Evolutionary conservation across 495 filamentous ascomycete genomes (phyloP).

Genomic region (Neurospora tetraspora): DNA sequence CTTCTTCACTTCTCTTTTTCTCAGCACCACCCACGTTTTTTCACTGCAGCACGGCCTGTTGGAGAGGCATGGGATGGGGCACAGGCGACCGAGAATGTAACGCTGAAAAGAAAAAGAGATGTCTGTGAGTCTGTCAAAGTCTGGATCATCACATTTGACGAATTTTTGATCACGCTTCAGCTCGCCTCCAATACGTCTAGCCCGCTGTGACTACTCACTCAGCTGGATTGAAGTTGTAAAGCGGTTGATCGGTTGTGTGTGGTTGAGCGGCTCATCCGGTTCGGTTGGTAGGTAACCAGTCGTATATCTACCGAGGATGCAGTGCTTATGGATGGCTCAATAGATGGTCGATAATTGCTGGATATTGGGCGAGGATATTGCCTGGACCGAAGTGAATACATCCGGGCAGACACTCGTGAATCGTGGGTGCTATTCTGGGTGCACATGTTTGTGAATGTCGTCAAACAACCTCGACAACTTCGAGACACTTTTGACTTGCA

Average conservation of each 20-base stretch:
- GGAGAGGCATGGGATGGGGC: background rate
- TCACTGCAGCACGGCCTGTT: background rate
- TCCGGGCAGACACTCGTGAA: background rate
- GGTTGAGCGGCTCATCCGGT: background rate
- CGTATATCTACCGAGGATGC: background rate
- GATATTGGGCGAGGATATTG: background rate
- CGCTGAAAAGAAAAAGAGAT: background rate
- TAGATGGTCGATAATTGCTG: background rate
- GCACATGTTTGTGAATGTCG: background rate
- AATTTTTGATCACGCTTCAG: background rate
- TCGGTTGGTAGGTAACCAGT: background rate
- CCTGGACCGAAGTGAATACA: background rate
- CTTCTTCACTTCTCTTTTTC: background rate
- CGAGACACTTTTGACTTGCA: background rate
- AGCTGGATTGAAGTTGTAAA: background rate
- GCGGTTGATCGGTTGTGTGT: background rate
- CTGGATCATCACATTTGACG: background rate
- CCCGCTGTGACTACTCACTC: background rate
- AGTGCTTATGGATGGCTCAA: background rate
- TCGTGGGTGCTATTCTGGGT: background rate
- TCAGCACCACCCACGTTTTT: background rate
- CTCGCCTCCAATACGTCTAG: background rate
- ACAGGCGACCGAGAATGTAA: background rate
- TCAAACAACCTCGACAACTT: background rate
- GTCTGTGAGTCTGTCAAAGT: background rate